phyloP scores from a whole-genome alignment of 2,329 filamentous ascomycete species.

The Dothideomycetes sp. region DNA sequence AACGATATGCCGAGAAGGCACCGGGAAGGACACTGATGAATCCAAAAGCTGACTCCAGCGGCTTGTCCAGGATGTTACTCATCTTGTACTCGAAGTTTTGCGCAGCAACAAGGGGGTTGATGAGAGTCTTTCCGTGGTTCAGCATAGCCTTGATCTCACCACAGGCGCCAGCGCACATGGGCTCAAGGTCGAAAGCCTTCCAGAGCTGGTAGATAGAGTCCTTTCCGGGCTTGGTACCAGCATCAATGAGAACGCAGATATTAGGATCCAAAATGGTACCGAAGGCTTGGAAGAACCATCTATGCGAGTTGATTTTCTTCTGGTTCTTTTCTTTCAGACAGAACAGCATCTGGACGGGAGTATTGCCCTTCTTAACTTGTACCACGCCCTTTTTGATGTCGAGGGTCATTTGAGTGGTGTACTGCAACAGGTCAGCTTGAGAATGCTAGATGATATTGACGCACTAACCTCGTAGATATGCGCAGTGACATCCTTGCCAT shows the following conservation, averaged over 20 bases:
- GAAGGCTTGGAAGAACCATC: conserved; percentile 99
- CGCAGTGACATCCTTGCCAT: conserved; percentile 88
- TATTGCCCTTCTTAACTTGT: conserved; percentile 66
- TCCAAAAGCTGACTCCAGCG: conserved; percentile 90
- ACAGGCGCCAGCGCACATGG: conserved; percentile 94
- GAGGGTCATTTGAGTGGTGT: conserved; percentile 77
- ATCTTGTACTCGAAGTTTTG: conserved; percentile 99
- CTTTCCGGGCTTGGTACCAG: conserved; percentile 85
- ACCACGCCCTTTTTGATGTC: conserved; percentile 87
- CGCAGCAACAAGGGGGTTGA: conserved; percentile 88
- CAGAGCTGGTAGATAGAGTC: conserved; percentile 96
- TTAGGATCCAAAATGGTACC: conserved; percentile 86
- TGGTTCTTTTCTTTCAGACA: conserved; percentile 99
- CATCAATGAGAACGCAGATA: conserved; percentile 91
- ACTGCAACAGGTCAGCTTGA: too few species aligned
- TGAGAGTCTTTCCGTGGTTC: conserved; percentile 71
- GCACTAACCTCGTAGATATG: conserved; percentile 72
- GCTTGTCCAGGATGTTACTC: conserved; percentile 98
- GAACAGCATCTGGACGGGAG: conserved; percentile 93
- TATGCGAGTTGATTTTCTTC: conserved; percentile 99
- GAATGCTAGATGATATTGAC: background rate
- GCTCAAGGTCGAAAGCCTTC: conserved; percentile 96
- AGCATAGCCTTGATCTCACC: conserved; percentile 99
- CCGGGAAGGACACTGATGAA: conserved; percentile 96
- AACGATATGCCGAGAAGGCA: conserved; percentile 97